phyloP scores from a whole-genome alignment of 768 basidiomycete genomes.

The Tubosaeta brunneosetosa region DNA sequence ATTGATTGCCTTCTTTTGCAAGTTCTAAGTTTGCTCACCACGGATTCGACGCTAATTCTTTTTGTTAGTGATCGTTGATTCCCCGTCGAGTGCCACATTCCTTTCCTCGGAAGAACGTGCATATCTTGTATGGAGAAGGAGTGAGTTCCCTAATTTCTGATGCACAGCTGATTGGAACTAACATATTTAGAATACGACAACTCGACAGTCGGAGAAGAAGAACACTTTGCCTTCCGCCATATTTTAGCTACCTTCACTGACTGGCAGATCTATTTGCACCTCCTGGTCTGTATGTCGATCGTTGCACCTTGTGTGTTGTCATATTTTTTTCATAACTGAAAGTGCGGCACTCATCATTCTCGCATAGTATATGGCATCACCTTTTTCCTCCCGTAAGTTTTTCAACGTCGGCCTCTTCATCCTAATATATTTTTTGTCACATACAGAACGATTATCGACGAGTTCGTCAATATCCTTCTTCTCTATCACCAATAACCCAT shows the following conservation, averaged over 20 bases:
- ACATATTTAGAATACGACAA: conserved; percentile 40
- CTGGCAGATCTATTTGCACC: conserved; percentile 49
- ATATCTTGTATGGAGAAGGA: conserved; percentile 16
- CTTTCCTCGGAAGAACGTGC: conserved; percentile 14
- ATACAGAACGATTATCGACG: conserved; percentile 54
- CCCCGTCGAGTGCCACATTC: conserved; percentile 16
- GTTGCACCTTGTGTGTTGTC: background rate
- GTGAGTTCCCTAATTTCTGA: conserved; percentile 1
- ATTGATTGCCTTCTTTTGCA: conserved; percentile 47
- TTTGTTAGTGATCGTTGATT: conserved; percentile 55
- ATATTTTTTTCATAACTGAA: conserved; percentile 11
- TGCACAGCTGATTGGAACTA: conserved; percentile 44
- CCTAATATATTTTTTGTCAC: background rate
- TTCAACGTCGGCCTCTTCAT: background rate
- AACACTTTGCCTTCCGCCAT: conserved; percentile 52
- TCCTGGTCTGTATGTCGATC: conserved; percentile 41
- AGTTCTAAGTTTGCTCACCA: background rate
- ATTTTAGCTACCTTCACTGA: conserved; percentile 50
- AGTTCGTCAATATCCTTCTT: conserved; percentile 23
- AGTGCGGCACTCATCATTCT: conserved; percentile 1
- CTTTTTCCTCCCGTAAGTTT: conserved; percentile 62
- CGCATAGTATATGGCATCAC: conserved; percentile 62
- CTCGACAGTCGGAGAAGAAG: conserved; percentile 36
- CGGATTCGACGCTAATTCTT: background rate
- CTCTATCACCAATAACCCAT: background rate